Conservation (phyloP, 2,329 filamentous ascomycete genomes). For the Talaromyces islandicus region DNA sequence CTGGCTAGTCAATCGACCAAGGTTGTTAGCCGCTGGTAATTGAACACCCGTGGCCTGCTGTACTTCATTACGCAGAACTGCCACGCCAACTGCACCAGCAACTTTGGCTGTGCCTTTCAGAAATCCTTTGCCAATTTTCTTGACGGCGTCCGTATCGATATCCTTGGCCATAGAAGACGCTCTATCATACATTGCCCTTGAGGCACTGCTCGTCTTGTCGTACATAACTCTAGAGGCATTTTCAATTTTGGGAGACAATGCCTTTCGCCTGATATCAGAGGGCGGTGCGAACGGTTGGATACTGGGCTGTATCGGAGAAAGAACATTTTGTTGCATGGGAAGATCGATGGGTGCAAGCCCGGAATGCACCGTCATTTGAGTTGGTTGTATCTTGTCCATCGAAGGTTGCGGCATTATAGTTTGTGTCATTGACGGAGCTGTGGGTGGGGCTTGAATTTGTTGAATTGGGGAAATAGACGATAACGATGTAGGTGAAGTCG, state of each 20-base stretch:
- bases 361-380: neutral
- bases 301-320: slow-evolving; percentile 3
- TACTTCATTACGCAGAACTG: slow-evolving; percentile 1
- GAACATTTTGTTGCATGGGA: neutral
- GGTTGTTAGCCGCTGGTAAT: slow-evolving; percentile 1
- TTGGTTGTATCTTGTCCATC: neutral
- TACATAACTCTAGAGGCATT: slow-evolving; percentile 1
- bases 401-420: neutral
- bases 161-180: slow-evolving; percentile 7
- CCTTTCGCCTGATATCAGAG: slow-evolving; percentile 5
- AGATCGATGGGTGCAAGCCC: neutral
- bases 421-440: neutral
- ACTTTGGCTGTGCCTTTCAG: slow-evolving; percentile 5
- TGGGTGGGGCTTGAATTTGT: neutral
- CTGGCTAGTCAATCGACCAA: neutral
- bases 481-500: slow-evolving; percentile 3
- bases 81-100: slow-evolving; percentile 1
- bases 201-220: slow-evolving; percentile 4
- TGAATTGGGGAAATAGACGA: slow-evolving; percentile 2
- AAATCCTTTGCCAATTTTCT: slow-evolving; percentile 6
- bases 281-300: neutral
- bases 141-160: slow-evolving; percentile 7
- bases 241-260: slow-evolving; percentile 2
- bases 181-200: slow-evolving; percentile 5
- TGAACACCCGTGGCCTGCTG: slow-evolving; percentile 5